These are phyloP conservation scores for Fusarium phyllophilum DNA, from an alignment of 2,329 filamentous ascomycete genomes.

Conservation along the genomic window DNA sequence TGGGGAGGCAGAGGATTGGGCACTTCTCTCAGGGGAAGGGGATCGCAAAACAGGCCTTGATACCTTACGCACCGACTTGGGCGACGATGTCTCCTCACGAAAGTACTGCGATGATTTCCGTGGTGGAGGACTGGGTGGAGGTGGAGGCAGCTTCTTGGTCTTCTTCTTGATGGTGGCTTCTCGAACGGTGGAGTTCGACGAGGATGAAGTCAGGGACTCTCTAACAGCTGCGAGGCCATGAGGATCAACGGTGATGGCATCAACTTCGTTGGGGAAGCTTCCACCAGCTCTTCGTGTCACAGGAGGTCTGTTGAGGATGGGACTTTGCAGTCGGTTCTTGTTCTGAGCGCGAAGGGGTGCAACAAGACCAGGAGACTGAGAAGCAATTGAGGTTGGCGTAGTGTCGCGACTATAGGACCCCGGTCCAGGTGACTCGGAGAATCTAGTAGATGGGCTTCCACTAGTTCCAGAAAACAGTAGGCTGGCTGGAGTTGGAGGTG, in stretches of 20 bases:
- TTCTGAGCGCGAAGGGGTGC: conserved; percentile 58
- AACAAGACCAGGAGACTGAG: conserved; percentile 74
- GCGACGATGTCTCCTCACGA: conserved; percentile 52
- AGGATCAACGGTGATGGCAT: conserved; percentile 58
- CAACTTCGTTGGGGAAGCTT: conserved; percentile 64
- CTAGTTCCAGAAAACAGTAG: conserved; percentile 71
- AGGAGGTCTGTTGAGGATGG: conserved; percentile 66
- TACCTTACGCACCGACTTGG: conserved; percentile 50
- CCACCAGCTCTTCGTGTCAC: conserved; percentile 67
- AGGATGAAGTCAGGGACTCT: conserved; percentile 77
- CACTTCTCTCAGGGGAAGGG: conserved; percentile 48
- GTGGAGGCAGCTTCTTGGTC: conserved; percentile 56
- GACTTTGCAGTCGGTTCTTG: conserved; percentile 66
- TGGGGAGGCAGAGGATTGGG: conserved; percentile 42
- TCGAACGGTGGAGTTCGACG: conserved; percentile 75
- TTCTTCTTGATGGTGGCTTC: conserved; percentile 58
- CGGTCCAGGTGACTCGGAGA: conserved; percentile 76
- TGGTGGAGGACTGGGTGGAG: conserved; percentile 69
- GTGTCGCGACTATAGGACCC: conserved; percentile 80
- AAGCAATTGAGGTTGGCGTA: conserved; percentile 81
- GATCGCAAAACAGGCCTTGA: conserved; percentile 45
- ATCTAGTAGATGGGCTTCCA: conserved; percentile 78
- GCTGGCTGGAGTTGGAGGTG: conserved; percentile 69
- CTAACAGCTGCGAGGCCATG: conserved; percentile 72
- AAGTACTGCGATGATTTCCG: conserved; percentile 70